Evolutionary conservation across 225 moss, liverwort and hornwort species (phyloP).

Genomic region (Sphagnum tenellum): DNA sequence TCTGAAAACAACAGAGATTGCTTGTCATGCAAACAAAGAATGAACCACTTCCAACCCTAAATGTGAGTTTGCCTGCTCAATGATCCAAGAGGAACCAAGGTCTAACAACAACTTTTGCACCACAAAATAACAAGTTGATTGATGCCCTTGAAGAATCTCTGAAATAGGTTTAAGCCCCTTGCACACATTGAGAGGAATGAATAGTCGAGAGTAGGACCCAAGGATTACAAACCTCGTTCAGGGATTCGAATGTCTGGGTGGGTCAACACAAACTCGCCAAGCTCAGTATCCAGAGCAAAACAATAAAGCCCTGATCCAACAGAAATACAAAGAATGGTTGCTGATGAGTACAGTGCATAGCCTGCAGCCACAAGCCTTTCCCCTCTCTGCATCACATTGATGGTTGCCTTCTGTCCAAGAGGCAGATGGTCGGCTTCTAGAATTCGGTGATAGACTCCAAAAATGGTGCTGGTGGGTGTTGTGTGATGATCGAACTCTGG

Average conservation of each 20-base stretch:
- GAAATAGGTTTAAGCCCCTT: too few species aligned
- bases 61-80: too few species aligned
- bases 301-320: slow-evolving; percentile 70
- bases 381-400: slow-evolving; percentile 77
- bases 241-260: slow-evolving; percentile 74
- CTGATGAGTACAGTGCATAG: slow-evolving; percentile 91
- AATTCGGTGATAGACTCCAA: slow-evolving; percentile 69
- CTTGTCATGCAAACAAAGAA: too few species aligned
- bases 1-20: too few species aligned
- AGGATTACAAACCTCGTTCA: slow-evolving; percentile 53
- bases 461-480: slow-evolving; percentile 92
- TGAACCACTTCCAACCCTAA: too few species aligned
- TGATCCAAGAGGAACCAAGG: too few species aligned
- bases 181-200: too few species aligned
- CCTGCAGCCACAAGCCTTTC: slow-evolving; percentile 79
- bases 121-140: too few species aligned
- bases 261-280: slow-evolving; percentile 78
- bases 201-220: not conserved
- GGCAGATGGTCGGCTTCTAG: slow-evolving; percentile 39
- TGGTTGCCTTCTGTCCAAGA: slow-evolving; percentile 48
- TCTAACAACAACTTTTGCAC: too few species aligned
- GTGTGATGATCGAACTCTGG: slow-evolving; percentile 83
- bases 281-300: slow-evolving; percentile 69
- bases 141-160: not conserved
- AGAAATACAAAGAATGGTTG: slow-evolving; percentile 73